Evolutionary conservation across 495 filamentous ascomycete genomes (phyloP).

Genomic region (Annulohypoxylon bovei): DNA sequence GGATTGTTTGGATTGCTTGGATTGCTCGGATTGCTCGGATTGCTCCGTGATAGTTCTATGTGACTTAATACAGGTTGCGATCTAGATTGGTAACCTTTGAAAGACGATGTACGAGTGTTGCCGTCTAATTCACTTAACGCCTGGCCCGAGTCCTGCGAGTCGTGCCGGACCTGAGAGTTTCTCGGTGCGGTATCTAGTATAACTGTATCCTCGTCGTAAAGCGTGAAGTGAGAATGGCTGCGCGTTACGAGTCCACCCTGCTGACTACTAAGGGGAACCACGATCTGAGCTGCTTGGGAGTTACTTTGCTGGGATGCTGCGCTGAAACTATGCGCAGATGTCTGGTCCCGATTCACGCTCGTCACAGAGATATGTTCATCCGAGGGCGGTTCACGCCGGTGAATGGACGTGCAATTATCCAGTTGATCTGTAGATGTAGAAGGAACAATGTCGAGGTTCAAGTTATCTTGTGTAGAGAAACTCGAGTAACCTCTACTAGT

Average conservation of each 20-base stretch:
- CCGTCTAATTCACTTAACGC: constrained; percentile 36
- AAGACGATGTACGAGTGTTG: constrained; percentile 33
- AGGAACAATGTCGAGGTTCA: constrained; percentile 13
- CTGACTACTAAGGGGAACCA: constrained; percentile 38
- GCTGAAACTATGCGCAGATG: not conserved
- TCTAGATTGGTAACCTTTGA: constrained; percentile 16
- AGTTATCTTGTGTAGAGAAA: constrained; percentile 43
- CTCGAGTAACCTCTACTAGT: not conserved
- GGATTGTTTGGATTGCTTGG: not conserved
- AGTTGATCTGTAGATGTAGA: not conserved
- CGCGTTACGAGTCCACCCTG: constrained; percentile 35
- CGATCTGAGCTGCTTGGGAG: constrained; percentile 47
- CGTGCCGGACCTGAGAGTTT: not conserved
- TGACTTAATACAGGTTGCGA: constrained; percentile 11
- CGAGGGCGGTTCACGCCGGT: constrained; percentile 2
- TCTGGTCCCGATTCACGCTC: constrained; percentile 17
- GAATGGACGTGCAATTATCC: constrained; percentile 9
- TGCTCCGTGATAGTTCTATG: constrained; percentile 13
- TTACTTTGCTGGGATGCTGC: constrained; percentile 22
- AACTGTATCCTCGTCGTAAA: constrained; percentile 36
- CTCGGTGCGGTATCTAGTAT: constrained; percentile 34
- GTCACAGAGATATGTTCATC: constrained; percentile 11
- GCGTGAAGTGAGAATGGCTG: constrained; percentile 28
- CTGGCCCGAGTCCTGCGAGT: constrained; percentile 30
- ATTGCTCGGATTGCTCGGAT: not conserved